These are phyloP conservation scores for Theileria sp. DNA, from an alignment of 169 alveolate genomes.

Conservation along the genomic window DNA sequence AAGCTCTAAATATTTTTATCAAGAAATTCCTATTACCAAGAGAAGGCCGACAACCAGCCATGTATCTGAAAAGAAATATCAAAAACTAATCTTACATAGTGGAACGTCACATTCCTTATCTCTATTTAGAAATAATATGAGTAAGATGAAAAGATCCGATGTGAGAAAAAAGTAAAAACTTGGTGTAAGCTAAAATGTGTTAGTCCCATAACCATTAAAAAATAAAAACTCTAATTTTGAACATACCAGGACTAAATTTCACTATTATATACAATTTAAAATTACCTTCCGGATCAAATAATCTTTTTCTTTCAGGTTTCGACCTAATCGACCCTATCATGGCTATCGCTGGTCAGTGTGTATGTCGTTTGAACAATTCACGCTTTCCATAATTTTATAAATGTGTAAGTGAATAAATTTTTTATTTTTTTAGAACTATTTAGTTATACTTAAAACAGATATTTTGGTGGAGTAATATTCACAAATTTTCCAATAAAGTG, in stretches of 20 bases:
- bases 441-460: not conserved
- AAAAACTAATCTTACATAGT: not conserved
- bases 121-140: constrained; percentile 17
- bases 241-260: constrained; percentile 30
- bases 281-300: constrained; percentile 21
- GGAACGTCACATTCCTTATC: constrained; percentile 64
- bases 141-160: constrained; percentile 26
- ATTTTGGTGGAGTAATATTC: not conserved
- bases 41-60: constrained; percentile 55
- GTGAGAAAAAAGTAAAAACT: constrained; percentile 34
- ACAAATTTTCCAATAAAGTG: not conserved
- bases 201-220: constrained; percentile 2
- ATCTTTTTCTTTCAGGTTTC: not conserved
- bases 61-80: constrained; percentile 17
- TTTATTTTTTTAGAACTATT: not conserved
- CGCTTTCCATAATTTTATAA: not conserved
- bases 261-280: not conserved
- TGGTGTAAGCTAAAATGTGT: constrained; percentile 43
- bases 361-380: not conserved
- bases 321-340: constrained; percentile 2
- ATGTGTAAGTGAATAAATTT: constrained; percentile 10
- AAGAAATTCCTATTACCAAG: constrained; percentile 19
- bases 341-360: not conserved
- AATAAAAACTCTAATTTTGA: not conserved
- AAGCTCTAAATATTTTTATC: constrained; percentile 32